phyloP scores from a whole-genome alignment of 164 flowering plant genomes.

The Chimonanthus praecox region DNA sequence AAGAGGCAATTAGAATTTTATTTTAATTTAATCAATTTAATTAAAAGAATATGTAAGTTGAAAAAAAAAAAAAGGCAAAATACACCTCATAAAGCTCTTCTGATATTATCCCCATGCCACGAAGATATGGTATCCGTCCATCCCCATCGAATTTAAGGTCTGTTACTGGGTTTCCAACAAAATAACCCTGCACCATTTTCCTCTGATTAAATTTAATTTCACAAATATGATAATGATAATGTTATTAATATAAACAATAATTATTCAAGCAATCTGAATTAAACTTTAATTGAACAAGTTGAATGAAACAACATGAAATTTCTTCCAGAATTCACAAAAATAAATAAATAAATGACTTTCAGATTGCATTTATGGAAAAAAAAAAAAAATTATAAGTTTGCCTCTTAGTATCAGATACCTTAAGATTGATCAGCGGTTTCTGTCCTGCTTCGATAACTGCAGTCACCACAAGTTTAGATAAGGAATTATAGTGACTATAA shows the following conservation, averaged over 20 bases:
- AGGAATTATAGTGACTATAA: too few relatives aligned
- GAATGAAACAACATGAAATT: too few relatives aligned
- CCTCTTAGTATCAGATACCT: conserved; percentile 14
- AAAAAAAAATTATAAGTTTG: too few relatives aligned
- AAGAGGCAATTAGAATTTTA: background rate
- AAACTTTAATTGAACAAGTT: too few relatives aligned
- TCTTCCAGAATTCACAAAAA: too few relatives aligned
- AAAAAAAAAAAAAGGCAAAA: background rate
- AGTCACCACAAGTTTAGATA: background rate
- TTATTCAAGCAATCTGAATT: too few relatives aligned
- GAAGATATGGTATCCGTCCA: conserved; percentile 25
- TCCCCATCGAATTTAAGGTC: conserved; percentile 15
- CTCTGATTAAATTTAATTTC: too few relatives aligned
- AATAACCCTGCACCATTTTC: conserved; percentile 36
- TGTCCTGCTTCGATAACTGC: conserved; percentile 25
- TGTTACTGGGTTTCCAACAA: conserved; percentile 40
- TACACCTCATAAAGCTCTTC: conserved; percentile 47
- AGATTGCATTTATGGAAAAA: too few relatives aligned
- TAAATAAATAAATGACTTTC: too few relatives aligned
- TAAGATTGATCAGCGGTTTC: conserved; percentile 29
- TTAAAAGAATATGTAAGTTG: background rate
- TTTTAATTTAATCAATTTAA: background rate
- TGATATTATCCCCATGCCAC: conserved; percentile 42
- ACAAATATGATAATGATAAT: too few relatives aligned
- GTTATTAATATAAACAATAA: too few relatives aligned